phyloP scores from a whole-genome alignment of 2,329 filamentous ascomycete species.

The Ophiostoma tasmaniense region DNA sequence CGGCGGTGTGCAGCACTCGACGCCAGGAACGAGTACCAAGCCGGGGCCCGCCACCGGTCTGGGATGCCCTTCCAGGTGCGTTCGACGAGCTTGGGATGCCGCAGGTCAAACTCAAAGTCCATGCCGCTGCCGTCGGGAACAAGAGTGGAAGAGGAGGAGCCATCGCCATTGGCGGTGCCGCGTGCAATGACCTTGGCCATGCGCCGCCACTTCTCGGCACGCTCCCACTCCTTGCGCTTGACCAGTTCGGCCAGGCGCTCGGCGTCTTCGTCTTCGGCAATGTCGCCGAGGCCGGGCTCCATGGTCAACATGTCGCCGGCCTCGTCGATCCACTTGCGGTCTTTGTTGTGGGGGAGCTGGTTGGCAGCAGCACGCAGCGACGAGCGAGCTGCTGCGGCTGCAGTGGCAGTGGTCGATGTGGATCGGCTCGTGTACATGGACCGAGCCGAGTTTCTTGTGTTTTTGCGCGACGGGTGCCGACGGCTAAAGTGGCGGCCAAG shows the following conservation, averaged over 20 bases:
- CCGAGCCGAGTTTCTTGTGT: conserved; percentile 27
- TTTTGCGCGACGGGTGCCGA: neutral
- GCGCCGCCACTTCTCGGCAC: conserved; percentile 58
- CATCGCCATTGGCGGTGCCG: conserved; percentile 23
- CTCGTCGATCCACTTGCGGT: conserved; percentile 54
- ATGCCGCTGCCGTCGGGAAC: conserved; percentile 28
- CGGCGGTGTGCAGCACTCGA: conserved; percentile 54
- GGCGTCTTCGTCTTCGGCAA: conserved; percentile 46
- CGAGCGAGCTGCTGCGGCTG: conserved; percentile 40
- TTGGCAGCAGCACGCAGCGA: conserved; percentile 51
- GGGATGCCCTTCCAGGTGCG: conserved; percentile 98
- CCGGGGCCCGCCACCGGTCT: conserved; percentile 84
- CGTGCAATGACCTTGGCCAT: conserved; percentile 52
- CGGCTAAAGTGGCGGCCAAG: conserved; percentile 7
- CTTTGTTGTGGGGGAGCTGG: conserved; percentile 51
- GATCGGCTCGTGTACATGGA: conserved; percentile 47
- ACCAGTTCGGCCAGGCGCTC: conserved; percentile 45
- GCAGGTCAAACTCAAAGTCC: conserved; percentile 70
- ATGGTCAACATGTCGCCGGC: conserved; percentile 59
- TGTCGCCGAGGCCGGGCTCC: conserved; percentile 47
- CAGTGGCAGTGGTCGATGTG: conserved; percentile 29
- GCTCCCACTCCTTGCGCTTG: conserved; percentile 54
- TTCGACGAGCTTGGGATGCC: conserved; percentile 75
- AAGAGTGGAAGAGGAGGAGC: conserved; percentile 31
- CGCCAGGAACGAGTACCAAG: conserved; percentile 89